phyloP scores from a whole-genome alignment of 2,329 filamentous ascomycete genomes.

The Aspergillus calidoustus region DNA sequence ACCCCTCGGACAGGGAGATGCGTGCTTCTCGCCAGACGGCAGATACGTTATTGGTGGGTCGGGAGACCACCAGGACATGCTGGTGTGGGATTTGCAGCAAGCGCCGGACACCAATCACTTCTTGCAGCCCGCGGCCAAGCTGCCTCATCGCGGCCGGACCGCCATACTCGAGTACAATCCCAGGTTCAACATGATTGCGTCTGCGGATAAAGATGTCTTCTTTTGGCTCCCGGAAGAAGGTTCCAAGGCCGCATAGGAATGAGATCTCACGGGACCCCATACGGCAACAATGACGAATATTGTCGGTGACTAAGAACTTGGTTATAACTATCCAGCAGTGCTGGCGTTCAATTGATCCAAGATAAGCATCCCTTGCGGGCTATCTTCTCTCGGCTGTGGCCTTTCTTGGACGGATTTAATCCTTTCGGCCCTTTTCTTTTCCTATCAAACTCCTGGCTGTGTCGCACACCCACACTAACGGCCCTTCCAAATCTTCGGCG shows the following conservation, averaged over 20 bases:
- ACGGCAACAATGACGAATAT: not conserved
- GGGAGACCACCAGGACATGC: constrained; percentile 68
- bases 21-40: constrained; percentile 87
- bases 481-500: constrained; percentile 59
- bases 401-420: constrained; percentile 21
- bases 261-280: constrained; percentile 18
- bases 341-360: not conserved
- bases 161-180: constrained; percentile 87
- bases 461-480: constrained; percentile 67
- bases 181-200: constrained; percentile 87
- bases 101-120: constrained; percentile 60
- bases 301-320: not conserved
- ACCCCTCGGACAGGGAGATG: constrained; percentile 68
- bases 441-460: constrained; percentile 69
- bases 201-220: constrained; percentile 80
- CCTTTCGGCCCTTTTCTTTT: constrained; percentile 60
- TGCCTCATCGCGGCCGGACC: constrained; percentile 60
- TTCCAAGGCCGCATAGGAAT: constrained; percentile 40
- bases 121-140: constrained; percentile 44
- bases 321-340: not conserved
- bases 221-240: constrained; percentile 75
- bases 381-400: not conserved
- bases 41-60: constrained; percentile 85
- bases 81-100: constrained; percentile 82
- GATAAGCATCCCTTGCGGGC: not conserved